Percentiles rank a stretch among this genome's conserved stretches.
These are phyloP conservation scores for Carex littledalei DNA, from an alignment of 176 grass and related monocot genomes.

Conservation along the genomic window DNA sequence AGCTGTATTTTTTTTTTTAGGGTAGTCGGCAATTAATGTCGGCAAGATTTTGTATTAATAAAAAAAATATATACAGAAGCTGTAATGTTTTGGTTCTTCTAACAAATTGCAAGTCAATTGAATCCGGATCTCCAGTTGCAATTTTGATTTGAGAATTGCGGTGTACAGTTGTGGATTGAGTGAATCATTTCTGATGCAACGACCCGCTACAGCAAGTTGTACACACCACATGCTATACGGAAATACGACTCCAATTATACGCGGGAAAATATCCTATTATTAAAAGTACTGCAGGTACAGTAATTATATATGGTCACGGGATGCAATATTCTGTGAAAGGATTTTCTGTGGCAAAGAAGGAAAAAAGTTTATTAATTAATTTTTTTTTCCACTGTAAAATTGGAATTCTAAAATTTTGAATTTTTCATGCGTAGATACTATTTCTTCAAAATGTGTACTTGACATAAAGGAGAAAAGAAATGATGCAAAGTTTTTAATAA, in stretches of 20 bases:
- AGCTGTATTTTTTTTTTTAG: too few relatives aligned
- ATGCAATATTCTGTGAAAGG: background rate
- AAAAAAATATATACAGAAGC: background rate
- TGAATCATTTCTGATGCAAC: background rate
- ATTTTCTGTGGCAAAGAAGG: background rate
- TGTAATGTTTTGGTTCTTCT: background rate
- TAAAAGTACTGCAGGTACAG: background rate
- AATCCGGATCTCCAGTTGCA: background rate
- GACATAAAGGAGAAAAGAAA: background rate
- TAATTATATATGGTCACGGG: conserved; percentile 1
- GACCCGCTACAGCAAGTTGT: background rate
- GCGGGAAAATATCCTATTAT: background rate
- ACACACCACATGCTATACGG: background rate
- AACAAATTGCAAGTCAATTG: background rate
- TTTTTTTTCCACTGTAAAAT: too few relatives aligned
- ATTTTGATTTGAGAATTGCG: background rate
- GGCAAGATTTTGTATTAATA: too few relatives aligned
- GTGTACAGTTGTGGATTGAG: background rate
- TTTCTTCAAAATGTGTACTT: background rate
- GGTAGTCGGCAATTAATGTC: too few relatives aligned
- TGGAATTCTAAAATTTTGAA: too few relatives aligned
- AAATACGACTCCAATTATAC: background rate
- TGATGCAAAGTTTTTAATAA: background rate
- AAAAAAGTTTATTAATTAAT: background rate
- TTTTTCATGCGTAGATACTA: too few relatives aligned